A percentile compares a stretch with the other conserved stretches of the same genome.
These are phyloP conservation scores for Papiliotrema nemorosa DNA, from an alignment of 1,284 basidiomycete genomes.

Conservation along the genomic window DNA sequence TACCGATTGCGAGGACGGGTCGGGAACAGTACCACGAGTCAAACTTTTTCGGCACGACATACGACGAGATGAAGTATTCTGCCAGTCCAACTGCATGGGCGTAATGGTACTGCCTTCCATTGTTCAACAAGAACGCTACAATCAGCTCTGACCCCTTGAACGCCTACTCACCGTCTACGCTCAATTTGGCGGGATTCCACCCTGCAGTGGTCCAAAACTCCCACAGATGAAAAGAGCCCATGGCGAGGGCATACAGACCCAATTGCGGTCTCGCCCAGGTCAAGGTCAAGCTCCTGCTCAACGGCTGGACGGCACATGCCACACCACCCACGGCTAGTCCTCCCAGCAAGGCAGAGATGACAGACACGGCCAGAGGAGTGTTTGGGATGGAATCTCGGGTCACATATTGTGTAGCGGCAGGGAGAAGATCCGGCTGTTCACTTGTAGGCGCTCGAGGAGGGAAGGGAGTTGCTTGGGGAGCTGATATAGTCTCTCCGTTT, in stretches of 20 bases:
- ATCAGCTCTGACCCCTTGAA: neutral
- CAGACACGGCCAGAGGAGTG: constrained; percentile 68
- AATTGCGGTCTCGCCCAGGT: constrained; percentile 69
- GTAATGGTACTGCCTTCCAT: constrained; percentile 77
- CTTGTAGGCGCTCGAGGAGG: neutral
- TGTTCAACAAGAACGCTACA: constrained; percentile 88
- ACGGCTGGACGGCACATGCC: constrained; percentile 53
- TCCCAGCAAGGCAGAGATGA: constrained; percentile 73
- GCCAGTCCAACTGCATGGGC: constrained; percentile 74
- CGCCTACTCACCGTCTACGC: constrained; percentile 74
- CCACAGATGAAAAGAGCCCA: constrained; percentile 84
- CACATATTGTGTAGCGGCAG: constrained; percentile 26
- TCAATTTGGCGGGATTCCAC: constrained; percentile 90
- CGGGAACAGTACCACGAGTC: constrained; percentile 10
- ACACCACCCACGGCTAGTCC: constrained; percentile 43
- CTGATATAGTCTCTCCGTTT: constrained; percentile 1
- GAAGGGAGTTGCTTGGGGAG: neutral
- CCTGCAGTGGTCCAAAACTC: constrained; percentile 95
- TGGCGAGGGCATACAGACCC: constrained; percentile 73
- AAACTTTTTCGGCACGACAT: constrained; percentile 54
- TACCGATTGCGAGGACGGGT: constrained; percentile 48
- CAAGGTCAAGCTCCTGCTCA: constrained; percentile 43
- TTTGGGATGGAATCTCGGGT: constrained; percentile 70
- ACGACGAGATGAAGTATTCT: constrained; percentile 74
- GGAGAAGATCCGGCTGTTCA: constrained; percentile 17